Evolutionary conservation across 352 stramenopile species (phyloP).

Genomic region (Phytophthora quininea): DNA sequence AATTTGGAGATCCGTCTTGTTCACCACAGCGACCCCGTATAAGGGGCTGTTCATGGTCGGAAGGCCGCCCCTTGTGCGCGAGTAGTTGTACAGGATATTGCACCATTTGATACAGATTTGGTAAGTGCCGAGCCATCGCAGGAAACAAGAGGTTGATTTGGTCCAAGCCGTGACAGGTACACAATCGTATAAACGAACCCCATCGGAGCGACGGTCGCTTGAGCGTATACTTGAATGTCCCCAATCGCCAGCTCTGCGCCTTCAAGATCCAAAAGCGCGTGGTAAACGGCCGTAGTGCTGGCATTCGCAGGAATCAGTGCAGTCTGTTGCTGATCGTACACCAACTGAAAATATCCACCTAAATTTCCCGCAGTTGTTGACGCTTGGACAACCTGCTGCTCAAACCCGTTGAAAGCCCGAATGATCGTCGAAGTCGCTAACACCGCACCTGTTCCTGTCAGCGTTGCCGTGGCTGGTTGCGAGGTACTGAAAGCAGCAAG

Average conservation of each 20-base stretch:
- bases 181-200: conserved; percentile 72
- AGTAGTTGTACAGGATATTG: conserved; percentile 39
- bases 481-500: conserved; percentile 56
- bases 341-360: conserved; percentile 87
- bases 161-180: conserved; percentile 64
- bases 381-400: conserved; percentile 91
- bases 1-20: conserved; percentile 37
- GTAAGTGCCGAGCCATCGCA: conserved; percentile 58
- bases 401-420: conserved; percentile 90
- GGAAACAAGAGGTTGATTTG: conserved; percentile 54
- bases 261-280: conserved; percentile 53
- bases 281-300: conserved; percentile 57
- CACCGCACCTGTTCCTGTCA: conserved; percentile 81
- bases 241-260: conserved; percentile 34
- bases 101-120: conserved; percentile 41
- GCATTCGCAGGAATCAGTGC: conserved; percentile 69
- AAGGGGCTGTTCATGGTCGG: conserved; percentile 84
- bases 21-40: conserved; percentile 64
- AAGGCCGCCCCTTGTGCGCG: conserved; percentile 47
- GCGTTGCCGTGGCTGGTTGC: conserved; percentile 46
- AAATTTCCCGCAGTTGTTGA: conserved; percentile 65
- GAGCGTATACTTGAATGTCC: conserved; percentile 63
- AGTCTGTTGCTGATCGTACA: conserved; percentile 86
- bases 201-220: conserved; percentile 35
- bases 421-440: conserved; percentile 85